These are phyloP conservation scores for Bothriochloa decipiens DNA, from an alignment of 176 grass and related monocot species.

Conservation along the genomic window DNA sequence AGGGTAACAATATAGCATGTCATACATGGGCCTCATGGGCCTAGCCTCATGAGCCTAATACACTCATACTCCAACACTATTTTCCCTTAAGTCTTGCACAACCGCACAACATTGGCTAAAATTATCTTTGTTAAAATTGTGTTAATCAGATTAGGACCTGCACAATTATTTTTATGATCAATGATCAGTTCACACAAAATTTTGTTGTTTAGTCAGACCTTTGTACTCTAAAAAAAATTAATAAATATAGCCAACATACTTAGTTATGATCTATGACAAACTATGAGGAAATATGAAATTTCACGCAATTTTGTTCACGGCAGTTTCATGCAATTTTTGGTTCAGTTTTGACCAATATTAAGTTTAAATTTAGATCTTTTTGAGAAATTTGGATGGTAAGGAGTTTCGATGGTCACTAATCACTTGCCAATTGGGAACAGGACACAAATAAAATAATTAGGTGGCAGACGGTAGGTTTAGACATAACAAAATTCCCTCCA, in stretches of 20 bases:
- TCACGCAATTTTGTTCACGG: too few species aligned
- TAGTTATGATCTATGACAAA: not conserved
- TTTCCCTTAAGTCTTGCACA: too few species aligned
- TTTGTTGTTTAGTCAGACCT: not conserved
- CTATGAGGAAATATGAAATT: not conserved
- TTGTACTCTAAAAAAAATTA: not conserved
- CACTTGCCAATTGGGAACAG: not conserved
- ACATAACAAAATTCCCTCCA: not conserved
- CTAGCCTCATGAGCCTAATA: too few species aligned
- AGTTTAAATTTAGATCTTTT: not conserved
- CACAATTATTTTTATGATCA: not conserved
- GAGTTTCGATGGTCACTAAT: not conserved
- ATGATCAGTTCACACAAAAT: not conserved
- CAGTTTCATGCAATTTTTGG: not conserved
- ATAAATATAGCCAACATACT: not conserved
- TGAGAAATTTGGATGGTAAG: not conserved
- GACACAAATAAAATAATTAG: not conserved
- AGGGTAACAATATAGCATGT: too few species aligned
- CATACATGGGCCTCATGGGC: too few species aligned
- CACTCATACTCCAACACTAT: too few species aligned
- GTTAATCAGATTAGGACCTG: not conserved
- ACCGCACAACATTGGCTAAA: not conserved
- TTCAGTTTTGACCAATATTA: not conserved
- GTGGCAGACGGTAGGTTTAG: not conserved
- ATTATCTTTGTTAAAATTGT: not conserved